Evolutionary conservation across 129 eudicot genomes (phyloP).

Genomic region (Centella asiatica): DNA sequence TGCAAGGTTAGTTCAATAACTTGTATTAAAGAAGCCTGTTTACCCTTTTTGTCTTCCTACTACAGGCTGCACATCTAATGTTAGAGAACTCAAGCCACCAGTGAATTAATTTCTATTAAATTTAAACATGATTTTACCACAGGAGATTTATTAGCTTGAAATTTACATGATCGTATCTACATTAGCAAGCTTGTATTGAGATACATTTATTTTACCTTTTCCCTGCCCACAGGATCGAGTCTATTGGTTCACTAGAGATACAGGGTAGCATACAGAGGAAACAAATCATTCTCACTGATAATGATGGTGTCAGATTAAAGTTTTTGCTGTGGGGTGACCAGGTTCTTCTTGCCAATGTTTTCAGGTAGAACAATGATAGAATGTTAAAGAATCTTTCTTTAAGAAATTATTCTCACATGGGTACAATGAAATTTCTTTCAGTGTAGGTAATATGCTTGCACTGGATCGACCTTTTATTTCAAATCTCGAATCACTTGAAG

Average conservation of each 20-base stretch:
- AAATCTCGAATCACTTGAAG: constrained; percentile 44
- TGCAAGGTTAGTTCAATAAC: constrained; percentile 49
- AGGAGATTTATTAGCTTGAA: constrained; percentile 9
- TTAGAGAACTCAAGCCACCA: not conserved
- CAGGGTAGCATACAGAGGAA: constrained; percentile 67
- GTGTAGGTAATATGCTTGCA: constrained; percentile 91
- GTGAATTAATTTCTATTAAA: constrained; percentile 2
- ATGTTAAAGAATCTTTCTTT: constrained; percentile 1
- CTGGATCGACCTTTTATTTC: constrained; percentile 75
- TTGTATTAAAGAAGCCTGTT: constrained; percentile 1
- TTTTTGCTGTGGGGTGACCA: constrained; percentile 94
- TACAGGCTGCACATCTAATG: not conserved
- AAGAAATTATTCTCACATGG: constrained; percentile 1
- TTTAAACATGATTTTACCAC: not conserved
- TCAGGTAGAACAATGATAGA: constrained; percentile 42
- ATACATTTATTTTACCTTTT: not conserved
- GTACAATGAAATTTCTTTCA: constrained; percentile 27
- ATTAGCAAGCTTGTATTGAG: not conserved
- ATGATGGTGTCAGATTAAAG: constrained; percentile 53
- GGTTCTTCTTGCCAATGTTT: constrained; percentile 61
- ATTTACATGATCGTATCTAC: too few species aligned
- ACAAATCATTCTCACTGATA: constrained; percentile 68
- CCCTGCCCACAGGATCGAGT: constrained; percentile 58
- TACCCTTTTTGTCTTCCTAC: not conserved
- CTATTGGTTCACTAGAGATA: constrained; percentile 67